Evolutionary conservation across 495 filamentous ascomycete genomes (phyloP).

Genomic region (Delitschia confertaspora): DNA sequence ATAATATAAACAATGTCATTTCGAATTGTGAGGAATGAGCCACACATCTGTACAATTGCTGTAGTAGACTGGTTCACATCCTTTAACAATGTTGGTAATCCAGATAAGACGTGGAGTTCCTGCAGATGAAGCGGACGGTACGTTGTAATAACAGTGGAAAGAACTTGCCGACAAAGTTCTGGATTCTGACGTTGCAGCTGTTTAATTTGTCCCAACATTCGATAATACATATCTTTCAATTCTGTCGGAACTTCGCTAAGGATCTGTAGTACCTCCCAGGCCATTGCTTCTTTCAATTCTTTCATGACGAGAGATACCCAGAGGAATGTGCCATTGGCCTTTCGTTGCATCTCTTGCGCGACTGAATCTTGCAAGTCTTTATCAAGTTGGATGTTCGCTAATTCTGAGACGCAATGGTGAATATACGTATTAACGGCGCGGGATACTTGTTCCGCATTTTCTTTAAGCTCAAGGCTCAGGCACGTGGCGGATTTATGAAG

Average conservation of each 20-base stretch:
- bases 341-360: not conserved
- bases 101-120: not conserved
- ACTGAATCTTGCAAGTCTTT: not conserved
- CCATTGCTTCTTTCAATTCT: not conserved
- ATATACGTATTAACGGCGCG: conserved; percentile 28
- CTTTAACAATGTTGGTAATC: conserved; percentile 4
- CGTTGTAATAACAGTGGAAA: too few relatives aligned
- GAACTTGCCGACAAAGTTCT: conserved; percentile 7
- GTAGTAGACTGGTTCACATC: conserved; percentile 5
- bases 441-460: conserved; percentile 24
- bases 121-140: too few relatives aligned
- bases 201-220: conserved; percentile 31
- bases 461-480: conserved; percentile 33
- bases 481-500: conserved; percentile 7
- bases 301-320: conserved; percentile 2
- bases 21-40: conserved; percentile 9
- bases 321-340: conserved; percentile 4
- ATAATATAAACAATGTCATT: conserved; percentile 8
- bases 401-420: conserved; percentile 23
- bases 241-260: conserved; percentile 26
- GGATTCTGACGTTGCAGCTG: conserved; percentile 3
- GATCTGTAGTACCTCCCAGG: not conserved
- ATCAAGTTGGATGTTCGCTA: not conserved
- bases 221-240: conserved; percentile 30
- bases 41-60: conserved; percentile 8